phyloP scores from a whole-genome alignment of 2,329 filamentous ascomycete genomes.

The Claviceps cyperi region DNA sequence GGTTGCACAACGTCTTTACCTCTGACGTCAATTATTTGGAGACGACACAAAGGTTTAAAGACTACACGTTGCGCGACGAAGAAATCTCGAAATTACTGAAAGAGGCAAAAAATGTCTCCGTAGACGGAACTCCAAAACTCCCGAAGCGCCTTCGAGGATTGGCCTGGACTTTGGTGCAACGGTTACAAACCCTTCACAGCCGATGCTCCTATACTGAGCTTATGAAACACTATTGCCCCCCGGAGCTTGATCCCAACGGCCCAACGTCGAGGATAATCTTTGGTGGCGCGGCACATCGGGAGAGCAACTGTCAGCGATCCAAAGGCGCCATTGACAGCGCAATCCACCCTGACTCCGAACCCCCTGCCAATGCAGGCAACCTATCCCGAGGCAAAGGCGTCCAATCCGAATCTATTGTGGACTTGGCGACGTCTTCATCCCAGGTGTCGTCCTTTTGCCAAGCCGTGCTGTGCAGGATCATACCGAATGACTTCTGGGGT shows the following conservation, averaged over 20 bases:
- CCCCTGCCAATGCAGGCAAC: neutral
- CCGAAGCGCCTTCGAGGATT: conserved; percentile 57
- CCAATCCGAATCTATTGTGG: conserved; percentile 35
- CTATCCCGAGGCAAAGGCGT: neutral
- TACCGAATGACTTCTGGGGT: conserved; percentile 69
- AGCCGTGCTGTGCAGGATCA: conserved; percentile 54
- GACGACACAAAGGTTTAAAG: conserved; percentile 61
- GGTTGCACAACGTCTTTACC: conserved; percentile 83
- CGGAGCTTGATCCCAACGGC: conserved; percentile 13
- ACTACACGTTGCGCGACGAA: conserved; percentile 73
- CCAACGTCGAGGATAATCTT: neutral
- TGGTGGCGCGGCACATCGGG: neutral
- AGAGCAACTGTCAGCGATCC: neutral
- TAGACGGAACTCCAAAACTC: conserved; percentile 19
- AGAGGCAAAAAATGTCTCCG: conserved; percentile 4
- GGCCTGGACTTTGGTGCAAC: conserved; percentile 43
- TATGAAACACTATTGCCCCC: conserved; percentile 68
- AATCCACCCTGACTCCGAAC: neutral
- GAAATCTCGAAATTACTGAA: conserved; percentile 43
- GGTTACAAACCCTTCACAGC: conserved; percentile 54
- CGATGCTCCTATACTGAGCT: conserved; percentile 70
- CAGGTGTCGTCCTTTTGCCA: conserved; percentile 79
- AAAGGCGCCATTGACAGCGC: neutral
- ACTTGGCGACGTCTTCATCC: conserved; percentile 50
- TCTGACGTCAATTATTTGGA: conserved; percentile 48